Evolutionary conservation across 768 basidiomycete genomes (phyloP).

Genomic region (Mycena galopus): DNA sequence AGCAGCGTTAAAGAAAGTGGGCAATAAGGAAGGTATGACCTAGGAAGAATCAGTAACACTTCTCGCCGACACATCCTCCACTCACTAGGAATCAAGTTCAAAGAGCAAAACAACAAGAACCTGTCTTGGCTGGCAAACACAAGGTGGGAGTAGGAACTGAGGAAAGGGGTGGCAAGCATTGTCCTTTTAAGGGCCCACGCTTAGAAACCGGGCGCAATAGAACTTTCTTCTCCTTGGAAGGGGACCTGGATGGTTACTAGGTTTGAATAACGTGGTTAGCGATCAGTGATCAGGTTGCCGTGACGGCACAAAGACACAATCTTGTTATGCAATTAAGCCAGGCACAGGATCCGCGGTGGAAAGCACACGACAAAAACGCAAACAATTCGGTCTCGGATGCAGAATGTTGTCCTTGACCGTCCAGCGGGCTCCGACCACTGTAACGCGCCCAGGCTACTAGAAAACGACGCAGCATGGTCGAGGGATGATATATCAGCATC

Average conservation of each 20-base stretch:
- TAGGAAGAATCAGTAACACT: constrained; percentile 5
- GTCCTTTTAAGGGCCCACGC: constrained; percentile 16
- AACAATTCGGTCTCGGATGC: background rate
- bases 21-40: constrained; percentile 43
- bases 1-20: constrained; percentile 34
- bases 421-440: too few species aligned
- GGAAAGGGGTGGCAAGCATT: background rate
- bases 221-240: background rate
- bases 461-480: too few species aligned
- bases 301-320: background rate
- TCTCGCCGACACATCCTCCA: constrained; percentile 16
- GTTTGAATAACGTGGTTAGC: background rate
- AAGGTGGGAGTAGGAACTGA: constrained; percentile 46
- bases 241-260: constrained; percentile 1
- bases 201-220: constrained; percentile 21
- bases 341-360: background rate
- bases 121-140: constrained; percentile 64
- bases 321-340: too few species aligned
- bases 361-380: background rate
- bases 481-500: background rate
- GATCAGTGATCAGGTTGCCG: constrained; percentile 6
- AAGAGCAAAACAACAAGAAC: constrained; percentile 58
- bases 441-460: too few species aligned
- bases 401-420: too few species aligned
- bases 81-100: constrained; percentile 49